Evolutionary conservation across 1,139 yeast species (phyloP).

Genomic region (Blastobotrys raffinosifermentans): DNA sequence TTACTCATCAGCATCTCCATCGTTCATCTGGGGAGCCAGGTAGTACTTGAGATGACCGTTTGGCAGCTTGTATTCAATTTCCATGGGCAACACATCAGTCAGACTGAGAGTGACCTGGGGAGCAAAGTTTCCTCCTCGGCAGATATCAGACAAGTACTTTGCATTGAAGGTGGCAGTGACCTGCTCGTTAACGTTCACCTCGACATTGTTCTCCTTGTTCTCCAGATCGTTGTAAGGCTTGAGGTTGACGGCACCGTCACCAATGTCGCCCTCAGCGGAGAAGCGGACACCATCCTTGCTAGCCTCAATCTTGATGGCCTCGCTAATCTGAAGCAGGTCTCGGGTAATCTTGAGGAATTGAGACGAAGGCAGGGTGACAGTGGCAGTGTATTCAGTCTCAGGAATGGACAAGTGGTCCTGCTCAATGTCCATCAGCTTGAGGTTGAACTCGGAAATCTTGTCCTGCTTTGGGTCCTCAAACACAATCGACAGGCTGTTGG

Average conservation of each 20-base stretch:
- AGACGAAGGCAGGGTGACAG: conserved; percentile 77
- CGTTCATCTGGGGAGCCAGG: conserved; percentile 96
- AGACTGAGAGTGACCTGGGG: conserved; percentile 73
- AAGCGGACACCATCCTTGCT: conserved; percentile 92
- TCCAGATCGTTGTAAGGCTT: conserved; percentile 82
- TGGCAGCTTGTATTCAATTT: conserved; percentile 86
- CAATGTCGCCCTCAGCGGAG: conserved; percentile 87
- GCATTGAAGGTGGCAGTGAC: conserved; percentile 88
- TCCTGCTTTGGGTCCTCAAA: conserved; percentile 91
- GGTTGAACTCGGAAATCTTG: conserved; percentile 84
- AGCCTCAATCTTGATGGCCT: conserved; percentile 77
- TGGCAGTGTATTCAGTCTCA: conserved; percentile 86
- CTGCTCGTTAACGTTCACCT: conserved; percentile 74
- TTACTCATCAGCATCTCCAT: conserved; percentile 40
- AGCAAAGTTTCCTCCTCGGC: conserved; percentile 82
- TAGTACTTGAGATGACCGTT: conserved; percentile 93
- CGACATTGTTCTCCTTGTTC: conserved; percentile 61
- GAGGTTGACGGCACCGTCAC: conserved; percentile 79
- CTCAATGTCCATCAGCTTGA: conserved; percentile 94
- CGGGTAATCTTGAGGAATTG: conserved; percentile 89
- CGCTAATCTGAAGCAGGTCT: conserved; percentile 80
- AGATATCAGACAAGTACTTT: conserved; percentile 82
- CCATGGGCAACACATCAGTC: conserved; percentile 89
- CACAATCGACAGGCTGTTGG: conserved; percentile 72
- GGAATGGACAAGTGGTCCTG: conserved; percentile 92